Base-by-base conservation (phyloP, 1,139 yeast species). In the Yamadazyma triangularis region DNA sequence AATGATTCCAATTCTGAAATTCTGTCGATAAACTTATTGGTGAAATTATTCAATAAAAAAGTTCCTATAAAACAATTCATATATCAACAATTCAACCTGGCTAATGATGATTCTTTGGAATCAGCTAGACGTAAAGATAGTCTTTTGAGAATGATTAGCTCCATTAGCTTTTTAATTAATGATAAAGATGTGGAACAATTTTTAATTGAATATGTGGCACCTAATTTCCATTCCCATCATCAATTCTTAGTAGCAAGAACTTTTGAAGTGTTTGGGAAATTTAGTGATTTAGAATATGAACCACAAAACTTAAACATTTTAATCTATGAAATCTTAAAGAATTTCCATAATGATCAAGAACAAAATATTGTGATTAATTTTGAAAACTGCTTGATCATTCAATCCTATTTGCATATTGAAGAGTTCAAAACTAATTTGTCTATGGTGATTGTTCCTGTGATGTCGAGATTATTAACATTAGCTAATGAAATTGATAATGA, bases 401-500 rank as follows among this genome's bases (percentile, higher is more conserved):
- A 89, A 58, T 77, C 93, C 1, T 81, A 82, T 49, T 70, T 86
- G 31, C 70, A 70, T 25, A 71, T 78, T 33, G 78, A 76, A 0
- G 73, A 72, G 29, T 86, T 89, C 49, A 76, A 77, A 47, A 79
- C 76, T 28, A 80, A 84, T 1, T 58, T 91, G 26, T 70, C 86
- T 1, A 54, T 71, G 4, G 76, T 80, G 26, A 82, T 91, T 33
- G 74, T 91, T 21, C 85, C 85, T 25, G 79, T 89, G 3, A 86
- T 91, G 88, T 86, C 87, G 35, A 79, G 76, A 44, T 62, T 91
- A 35, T 64, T 91, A 44, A 77, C 74, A 16, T 61, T 91, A 29
- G 81, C 94, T 7, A 83, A 86, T 51, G 81, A 81, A 41, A 77
- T 89, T 40, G 98, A 91, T 47, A 80, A 83, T 39, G 98, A 91